Percentiles rank a stretch among this genome's conserved stretches.
Conservation (phyloP, 1,139 yeast species). For the Debaryomyces udenii region DNA sequence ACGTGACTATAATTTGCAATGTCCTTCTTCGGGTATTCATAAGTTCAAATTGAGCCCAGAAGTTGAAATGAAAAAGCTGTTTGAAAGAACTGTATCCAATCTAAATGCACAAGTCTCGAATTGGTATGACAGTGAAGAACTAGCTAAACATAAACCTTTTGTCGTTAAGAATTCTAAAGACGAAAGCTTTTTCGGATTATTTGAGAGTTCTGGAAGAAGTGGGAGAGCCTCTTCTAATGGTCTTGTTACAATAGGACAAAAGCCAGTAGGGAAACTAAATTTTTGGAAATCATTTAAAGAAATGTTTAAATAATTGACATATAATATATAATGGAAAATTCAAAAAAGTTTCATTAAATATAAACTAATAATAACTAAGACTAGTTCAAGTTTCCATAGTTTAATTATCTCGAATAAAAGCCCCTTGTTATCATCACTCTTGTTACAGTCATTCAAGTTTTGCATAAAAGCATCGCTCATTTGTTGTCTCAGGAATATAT, state of each 20-base stretch:
- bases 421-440: conserved; percentile 17
- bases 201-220: conserved; percentile 13
- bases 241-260: conserved; percentile 18
- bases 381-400: conserved; percentile 14
- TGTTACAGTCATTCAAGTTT: conserved; percentile 22
- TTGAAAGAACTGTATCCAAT: conserved; percentile 10
- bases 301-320: conserved; percentile 25
- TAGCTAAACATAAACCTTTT: conserved; percentile 12
- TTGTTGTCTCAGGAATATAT: conserved; percentile 59
- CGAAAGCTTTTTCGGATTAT: conserved; percentile 15
- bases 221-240: conserved; percentile 13
- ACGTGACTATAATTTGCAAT: conserved; percentile 76
- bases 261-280: conserved; percentile 26
- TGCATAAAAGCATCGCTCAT: conserved; percentile 58
- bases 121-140: conserved; percentile 24
- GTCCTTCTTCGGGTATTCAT: conserved; percentile 71
- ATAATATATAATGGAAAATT: conserved; percentile 9
- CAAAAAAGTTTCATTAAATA: conserved; percentile 4
- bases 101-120: conserved; percentile 17
- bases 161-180: conserved; percentile 8
- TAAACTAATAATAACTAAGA: conserved; percentile 13
- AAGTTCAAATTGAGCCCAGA: conserved; percentile 60
- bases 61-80: conserved; percentile 47
- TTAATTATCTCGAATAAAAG: conserved; percentile 13
- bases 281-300: conserved; percentile 41